These are phyloP conservation scores for Nitzschia palea DNA, from an alignment of 108 stramenopile species.

Conservation along the genomic window DNA sequence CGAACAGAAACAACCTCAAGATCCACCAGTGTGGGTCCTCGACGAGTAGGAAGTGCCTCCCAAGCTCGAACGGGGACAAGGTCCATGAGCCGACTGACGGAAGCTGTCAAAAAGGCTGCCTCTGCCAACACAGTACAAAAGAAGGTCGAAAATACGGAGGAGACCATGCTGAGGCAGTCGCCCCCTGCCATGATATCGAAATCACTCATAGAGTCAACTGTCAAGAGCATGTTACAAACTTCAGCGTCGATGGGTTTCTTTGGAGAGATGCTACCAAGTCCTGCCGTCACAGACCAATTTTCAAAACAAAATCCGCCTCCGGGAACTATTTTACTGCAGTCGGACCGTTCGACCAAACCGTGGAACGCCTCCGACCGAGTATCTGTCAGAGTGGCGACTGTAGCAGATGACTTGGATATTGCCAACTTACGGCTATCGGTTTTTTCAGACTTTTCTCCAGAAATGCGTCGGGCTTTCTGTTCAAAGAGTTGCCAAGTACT, in stretches of 20 bases:
- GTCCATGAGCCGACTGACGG: conserved; percentile 14
- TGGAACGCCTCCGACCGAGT: neutral
- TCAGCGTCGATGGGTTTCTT: conserved; percentile 20
- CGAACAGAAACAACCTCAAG: neutral
- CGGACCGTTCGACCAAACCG: neutral
- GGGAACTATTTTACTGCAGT: conserved; percentile 16
- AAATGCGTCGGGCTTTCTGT: conserved; percentile 54
- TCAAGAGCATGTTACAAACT: conserved; percentile 16
- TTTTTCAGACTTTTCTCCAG: conserved; percentile 67
- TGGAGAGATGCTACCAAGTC: neutral
- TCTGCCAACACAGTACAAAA: neutral
- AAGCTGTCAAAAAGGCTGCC: conserved; percentile 23
- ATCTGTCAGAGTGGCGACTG: conserved; percentile 45
- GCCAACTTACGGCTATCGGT: conserved; percentile 82
- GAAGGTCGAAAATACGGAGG: neutral
- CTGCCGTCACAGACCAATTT: neutral
- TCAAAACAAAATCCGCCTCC: conserved; percentile 11
- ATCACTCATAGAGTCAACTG: conserved; percentile 11
- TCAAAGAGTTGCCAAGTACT: conserved; percentile 65
- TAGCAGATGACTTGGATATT: conserved; percentile 67
- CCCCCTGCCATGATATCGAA: neutral
- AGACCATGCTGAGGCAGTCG: neutral
- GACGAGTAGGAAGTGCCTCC: conserved; percentile 34
- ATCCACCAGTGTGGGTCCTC: conserved; percentile 33
- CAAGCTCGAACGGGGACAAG: conserved; percentile 11